Percentiles rank a stretch among this genome's conserved stretches.
Conservation (phyloP, 352 stramenopile species). For the Phytopythium chamaehyphon region DNA sequence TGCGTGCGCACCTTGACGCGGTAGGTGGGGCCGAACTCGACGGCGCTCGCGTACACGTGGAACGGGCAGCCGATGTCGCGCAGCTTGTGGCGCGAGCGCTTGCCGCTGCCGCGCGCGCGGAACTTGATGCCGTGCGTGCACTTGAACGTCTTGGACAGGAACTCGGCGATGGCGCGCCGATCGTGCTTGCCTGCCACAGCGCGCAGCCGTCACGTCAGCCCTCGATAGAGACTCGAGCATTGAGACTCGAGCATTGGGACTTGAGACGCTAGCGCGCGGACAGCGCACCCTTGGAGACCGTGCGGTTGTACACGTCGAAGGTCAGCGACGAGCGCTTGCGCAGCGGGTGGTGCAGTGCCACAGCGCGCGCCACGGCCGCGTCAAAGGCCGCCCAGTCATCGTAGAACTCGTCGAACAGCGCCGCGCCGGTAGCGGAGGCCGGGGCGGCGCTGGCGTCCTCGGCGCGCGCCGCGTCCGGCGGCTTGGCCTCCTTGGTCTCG, state of each 20-base stretch:
- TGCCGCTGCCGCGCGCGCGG: constrained; percentile 61
- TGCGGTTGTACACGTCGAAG: constrained; percentile 85
- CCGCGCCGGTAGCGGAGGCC: neutral
- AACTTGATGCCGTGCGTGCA: constrained; percentile 86
- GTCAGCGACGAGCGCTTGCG: constrained; percentile 80
- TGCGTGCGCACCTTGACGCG: constrained; percentile 68
- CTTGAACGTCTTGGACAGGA: constrained; percentile 81
- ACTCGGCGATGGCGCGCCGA: constrained; percentile 68
- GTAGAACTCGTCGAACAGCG: constrained; percentile 74
- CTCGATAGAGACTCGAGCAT: no score
- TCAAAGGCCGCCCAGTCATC: constrained; percentile 74
- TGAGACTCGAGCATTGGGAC: no score
- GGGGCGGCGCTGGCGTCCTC: neutral
- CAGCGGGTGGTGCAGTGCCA: constrained; percentile 67
- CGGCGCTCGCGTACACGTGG: constrained; percentile 70
- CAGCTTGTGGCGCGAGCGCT: constrained; percentile 60
- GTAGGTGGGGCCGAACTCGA: constrained; percentile 60
- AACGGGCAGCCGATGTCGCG: constrained; percentile 76
- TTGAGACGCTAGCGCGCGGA: no score
- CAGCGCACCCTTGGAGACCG: constrained; percentile 57
- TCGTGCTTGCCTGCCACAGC: constrained; percentile 46
- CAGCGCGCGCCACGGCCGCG: constrained; percentile 48
- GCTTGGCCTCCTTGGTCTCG: no score
- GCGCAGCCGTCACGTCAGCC: neutral
- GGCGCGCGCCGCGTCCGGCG: neutral